Evolutionary conservation across 1,284 basidiomycete genomes (phyloP).

Genomic region (Apiotrichum laibachii): DNA sequence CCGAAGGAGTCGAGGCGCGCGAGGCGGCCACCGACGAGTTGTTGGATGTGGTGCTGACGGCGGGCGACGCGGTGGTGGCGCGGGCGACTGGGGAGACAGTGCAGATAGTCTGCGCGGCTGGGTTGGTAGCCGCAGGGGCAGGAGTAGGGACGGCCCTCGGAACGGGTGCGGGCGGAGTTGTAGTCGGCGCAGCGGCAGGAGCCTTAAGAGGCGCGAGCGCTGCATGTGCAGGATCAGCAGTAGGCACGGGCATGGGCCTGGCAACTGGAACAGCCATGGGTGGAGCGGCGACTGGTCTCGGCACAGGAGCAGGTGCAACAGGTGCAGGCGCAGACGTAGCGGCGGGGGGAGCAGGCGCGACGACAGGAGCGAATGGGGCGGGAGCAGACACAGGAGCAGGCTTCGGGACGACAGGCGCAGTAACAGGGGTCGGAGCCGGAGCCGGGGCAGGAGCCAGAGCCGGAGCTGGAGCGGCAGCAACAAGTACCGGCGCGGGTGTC

Average conservation of each 20-base stretch:
- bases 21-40: constrained; percentile 6
- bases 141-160: neutral
- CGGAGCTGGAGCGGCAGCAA: neutral
- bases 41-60: constrained; percentile 4
- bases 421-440: neutral
- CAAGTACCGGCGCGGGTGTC: constrained; percentile 4
- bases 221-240: neutral
- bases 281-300: neutral
- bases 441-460: neutral
- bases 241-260: too few relatives aligned
- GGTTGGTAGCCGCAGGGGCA: neutral
- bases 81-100: constrained; percentile 20
- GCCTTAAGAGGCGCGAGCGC: neutral
- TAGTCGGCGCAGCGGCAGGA: neutral
- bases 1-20: constrained; percentile 11
- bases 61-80: constrained; percentile 14
- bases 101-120: constrained; percentile 2
- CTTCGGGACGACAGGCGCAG: neutral
- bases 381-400: neutral
- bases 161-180: constrained; percentile 4
- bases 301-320: neutral
- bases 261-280: neutral
- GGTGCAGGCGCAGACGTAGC: neutral
- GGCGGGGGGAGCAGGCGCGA: neutral
- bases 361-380: neutral